Conservation (phyloP, 2,329 filamentous ascomycete species). For the Lachnellula hyalina region DNA sequence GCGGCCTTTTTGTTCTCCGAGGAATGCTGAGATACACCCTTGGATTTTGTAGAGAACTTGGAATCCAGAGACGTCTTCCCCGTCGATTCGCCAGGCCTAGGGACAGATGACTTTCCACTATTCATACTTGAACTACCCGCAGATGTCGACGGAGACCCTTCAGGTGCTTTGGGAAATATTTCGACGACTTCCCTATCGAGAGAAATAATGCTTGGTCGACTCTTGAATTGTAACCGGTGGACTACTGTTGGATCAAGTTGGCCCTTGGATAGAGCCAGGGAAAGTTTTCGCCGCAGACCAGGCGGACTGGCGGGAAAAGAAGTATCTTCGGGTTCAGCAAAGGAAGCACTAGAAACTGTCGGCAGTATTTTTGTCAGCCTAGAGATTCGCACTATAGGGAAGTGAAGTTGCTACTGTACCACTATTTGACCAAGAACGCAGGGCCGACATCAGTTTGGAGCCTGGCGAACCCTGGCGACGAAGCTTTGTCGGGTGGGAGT, state of each 20-base stretch:
- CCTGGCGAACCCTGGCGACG: constrained; percentile 35
- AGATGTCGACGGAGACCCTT: constrained; percentile 22
- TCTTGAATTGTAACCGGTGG: constrained; percentile 36
- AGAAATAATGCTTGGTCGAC: constrained; percentile 33
- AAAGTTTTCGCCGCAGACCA: constrained; percentile 31
- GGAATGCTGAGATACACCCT: constrained; percentile 22
- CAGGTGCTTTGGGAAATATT: constrained; percentile 11
- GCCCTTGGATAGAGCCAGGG: constrained; percentile 36
- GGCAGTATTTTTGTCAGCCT: constrained; percentile 1
- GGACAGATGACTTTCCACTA: constrained; percentile 27
- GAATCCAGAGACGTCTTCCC: constrained; percentile 37
- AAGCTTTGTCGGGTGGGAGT: constrained; percentile 32
- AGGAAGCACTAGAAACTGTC: constrained; percentile 16
- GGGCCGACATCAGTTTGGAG: constrained; percentile 35
- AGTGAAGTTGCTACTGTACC: constrained; percentile 12
- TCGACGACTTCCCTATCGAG: constrained; percentile 30
- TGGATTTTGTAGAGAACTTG: constrained; percentile 32
- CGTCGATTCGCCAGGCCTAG: constrained; percentile 26
- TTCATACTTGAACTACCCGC: constrained; percentile 24
- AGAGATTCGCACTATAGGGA: neutral
- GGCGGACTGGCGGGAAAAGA: constrained; percentile 13
- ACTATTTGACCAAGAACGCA: constrained; percentile 40
- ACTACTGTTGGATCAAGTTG: constrained; percentile 40
- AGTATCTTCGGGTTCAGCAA: constrained; percentile 5
- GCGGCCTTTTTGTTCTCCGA: constrained; percentile 26